Evolutionary conservation across 495 filamentous ascomycete genomes (phyloP).

Genomic region (Talaromyces liani): DNA sequence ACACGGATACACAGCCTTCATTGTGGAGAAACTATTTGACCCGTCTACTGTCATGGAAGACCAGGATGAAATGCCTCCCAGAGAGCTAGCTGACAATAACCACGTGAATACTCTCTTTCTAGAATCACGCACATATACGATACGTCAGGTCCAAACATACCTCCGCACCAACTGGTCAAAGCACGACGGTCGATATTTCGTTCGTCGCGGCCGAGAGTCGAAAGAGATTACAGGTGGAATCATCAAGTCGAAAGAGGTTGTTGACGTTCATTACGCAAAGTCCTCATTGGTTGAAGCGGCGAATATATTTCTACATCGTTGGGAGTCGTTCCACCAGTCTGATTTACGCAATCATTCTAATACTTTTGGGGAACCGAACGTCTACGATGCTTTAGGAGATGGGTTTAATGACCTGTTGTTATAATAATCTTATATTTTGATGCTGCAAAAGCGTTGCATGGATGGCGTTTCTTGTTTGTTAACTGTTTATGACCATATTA

Average conservation of each 20-base stretch:
- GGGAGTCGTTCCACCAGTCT: constrained; percentile 13
- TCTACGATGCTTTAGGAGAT: background rate
- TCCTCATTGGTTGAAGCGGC: constrained; percentile 18
- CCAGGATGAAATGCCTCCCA: background rate
- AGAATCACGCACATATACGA: constrained; percentile 20
- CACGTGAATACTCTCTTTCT: constrained; percentile 14
- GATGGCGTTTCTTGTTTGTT: background rate
- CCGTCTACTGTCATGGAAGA: background rate
- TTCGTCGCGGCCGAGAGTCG: constrained; percentile 25
- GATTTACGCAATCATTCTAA: background rate
- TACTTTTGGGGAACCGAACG: background rate
- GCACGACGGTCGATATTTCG: constrained; percentile 33
- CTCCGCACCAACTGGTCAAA: constrained; percentile 30
- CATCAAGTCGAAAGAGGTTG: constrained; percentile 15
- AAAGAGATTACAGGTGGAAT: constrained; percentile 23
- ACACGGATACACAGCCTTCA: constrained; percentile 22
- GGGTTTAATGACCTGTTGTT: background rate
- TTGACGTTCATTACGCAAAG: constrained; percentile 16
- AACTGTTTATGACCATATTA: background rate
- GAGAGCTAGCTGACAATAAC: background rate
- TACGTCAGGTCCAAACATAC: constrained; percentile 30
- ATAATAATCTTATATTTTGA: background rate
- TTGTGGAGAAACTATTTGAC: constrained; percentile 16
- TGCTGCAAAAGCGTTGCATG: background rate
- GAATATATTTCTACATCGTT: constrained; percentile 12